Base-by-base conservation (phyloP, 345 rosid genomes). In the Noccaea bulbosa region DNA sequence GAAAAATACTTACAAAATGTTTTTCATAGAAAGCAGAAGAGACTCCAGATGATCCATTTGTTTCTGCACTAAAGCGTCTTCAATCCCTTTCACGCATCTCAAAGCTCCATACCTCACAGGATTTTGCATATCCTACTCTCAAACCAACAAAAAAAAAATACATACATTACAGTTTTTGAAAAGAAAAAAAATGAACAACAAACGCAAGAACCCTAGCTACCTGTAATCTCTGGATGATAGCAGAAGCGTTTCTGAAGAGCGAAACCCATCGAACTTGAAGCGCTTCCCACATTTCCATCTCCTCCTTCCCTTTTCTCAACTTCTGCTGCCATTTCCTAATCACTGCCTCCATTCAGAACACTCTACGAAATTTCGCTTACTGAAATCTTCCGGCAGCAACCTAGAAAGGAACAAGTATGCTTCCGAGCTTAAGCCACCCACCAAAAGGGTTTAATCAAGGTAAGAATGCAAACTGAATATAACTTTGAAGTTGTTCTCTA, bases 321-420 rank as follows among this genome's bases (percentile, higher is more conserved):
- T 75, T 85, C 73, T 87, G 91, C 70, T 86, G 96, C 63, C 86
- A 88, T 69, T 91, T 89, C 80, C 67, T 86, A 46, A 88, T 80
- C 2, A 84, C 46, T 46, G 75, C 81, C 77, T 91, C 98, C 97
- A 93, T 89, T 69, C 69, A 44, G 47, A 11, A 66, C 45, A 45
- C 65, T 49, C 24, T 9, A 30, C 4, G 17, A 20, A 73, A 12
- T 22, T 14, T 16, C 33, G 0, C 41, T 35, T 35, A 5, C 11
- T 44, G 57, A 7, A 16, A 37, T 37, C 44, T 37, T 37, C 62
- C 12, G 2, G 14, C 62, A 57, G 45, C 32, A 37, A 61, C 74
- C 69, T 60, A 45, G 38, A 68, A 67, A 68, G 24, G 45, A 27
- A 59, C 14, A 44, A 52, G n/a, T 12, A 62, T 53, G 35, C 32